Evolutionary conservation across 2,329 filamentous ascomycete species (phyloP), one percentile per base, ranked within the genome.

Genomic region (Alternaria viburni): DNA sequence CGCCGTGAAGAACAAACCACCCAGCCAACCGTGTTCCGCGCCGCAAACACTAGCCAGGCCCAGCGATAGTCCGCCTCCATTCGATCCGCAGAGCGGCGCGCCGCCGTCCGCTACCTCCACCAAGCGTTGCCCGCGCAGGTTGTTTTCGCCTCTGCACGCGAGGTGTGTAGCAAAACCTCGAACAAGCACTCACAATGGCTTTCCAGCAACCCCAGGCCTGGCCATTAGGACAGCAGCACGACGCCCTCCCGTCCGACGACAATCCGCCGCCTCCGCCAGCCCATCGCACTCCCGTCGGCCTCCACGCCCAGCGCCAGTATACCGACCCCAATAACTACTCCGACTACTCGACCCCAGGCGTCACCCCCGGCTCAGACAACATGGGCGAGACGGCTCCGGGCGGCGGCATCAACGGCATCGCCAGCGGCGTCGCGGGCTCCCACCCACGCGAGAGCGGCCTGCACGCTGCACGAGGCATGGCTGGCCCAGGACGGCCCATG

Each of bases 361-460:
- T 83, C 25, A 90, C 89, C 1, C 60, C 88, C 88, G 2, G 88
- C 32, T 85, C 87, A 64, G 89, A 93, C 80, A 92, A 92, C 76
- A 87, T 90, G 67, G 85, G 89, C 64, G 83, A 87, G 54, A 78
- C 83, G 43, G 87, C 90, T 15, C 84, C 85, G 25, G 83, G 83
- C 21, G 90, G 89, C 69, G 90, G 89, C 59, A 88, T 93, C 78
- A 84, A 89, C 28, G 89, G 89, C 58, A 87, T 92, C 63, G 90
- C 90, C 71, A 87, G 83, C 17, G 57, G 50, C 59, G 87, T 91
- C 52, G 89, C 90, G 54, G 89, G 90, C 70, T 85, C 84, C 55
- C 87, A 75, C 62, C 72, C 77, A 65, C 83, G 89, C 65, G 86
- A 90, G 69, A 90, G 89, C 78, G 90, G 89, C 23, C 70, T 90